These are phyloP conservation scores for Dioscorea alata DNA, from an alignment of 106 monocot species.

Conservation along the genomic window DNA sequence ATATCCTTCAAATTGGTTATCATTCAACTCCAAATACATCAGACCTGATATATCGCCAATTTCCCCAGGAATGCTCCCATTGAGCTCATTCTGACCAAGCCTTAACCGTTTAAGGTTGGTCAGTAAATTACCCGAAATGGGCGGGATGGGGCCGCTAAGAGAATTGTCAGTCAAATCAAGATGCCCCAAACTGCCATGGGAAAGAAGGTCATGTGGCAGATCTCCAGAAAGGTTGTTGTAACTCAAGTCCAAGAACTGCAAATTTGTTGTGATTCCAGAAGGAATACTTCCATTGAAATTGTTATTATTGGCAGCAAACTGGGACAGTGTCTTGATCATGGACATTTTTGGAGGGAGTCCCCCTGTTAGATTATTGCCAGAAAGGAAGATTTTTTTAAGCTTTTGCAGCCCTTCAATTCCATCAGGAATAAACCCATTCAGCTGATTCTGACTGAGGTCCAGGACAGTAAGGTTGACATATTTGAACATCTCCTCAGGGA, in stretches of 20 bases:
- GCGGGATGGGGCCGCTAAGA: constrained; percentile 27
- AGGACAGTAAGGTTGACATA: constrained; percentile 23
- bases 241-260: constrained; percentile 38
- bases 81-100: constrained; percentile 24
- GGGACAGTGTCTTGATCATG: constrained; percentile 6
- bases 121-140: constrained; percentile 23
- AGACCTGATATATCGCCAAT: constrained; percentile 13
- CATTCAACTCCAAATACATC: constrained; percentile 32
- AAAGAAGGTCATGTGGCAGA: constrained; percentile 32
- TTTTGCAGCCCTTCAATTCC: constrained; percentile 16
- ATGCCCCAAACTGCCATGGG: constrained; percentile 9
- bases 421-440: constrained; percentile 20
- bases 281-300: constrained; percentile 27
- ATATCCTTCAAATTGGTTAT: constrained; percentile 10
- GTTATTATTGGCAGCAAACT: constrained; percentile 49
- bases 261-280: constrained; percentile 13
- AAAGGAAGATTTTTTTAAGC: constrained; percentile 28
- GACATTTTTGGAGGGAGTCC: constrained; percentile 17
- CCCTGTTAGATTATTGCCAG: constrained; percentile 30
- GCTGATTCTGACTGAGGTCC: constrained; percentile 35
- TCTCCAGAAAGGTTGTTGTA: constrained; percentile 29
- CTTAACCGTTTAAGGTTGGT: constrained; percentile 25
- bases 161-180: constrained; percentile 33
- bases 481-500: constrained; percentile 14
- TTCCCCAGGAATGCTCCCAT: constrained; percentile 22